Percentiles rank a stretch among this genome's conserved stretches.
phyloP scores from a whole-genome alignment of 2,329 filamentous ascomycete species.

The Fusarium proliferatum region DNA sequence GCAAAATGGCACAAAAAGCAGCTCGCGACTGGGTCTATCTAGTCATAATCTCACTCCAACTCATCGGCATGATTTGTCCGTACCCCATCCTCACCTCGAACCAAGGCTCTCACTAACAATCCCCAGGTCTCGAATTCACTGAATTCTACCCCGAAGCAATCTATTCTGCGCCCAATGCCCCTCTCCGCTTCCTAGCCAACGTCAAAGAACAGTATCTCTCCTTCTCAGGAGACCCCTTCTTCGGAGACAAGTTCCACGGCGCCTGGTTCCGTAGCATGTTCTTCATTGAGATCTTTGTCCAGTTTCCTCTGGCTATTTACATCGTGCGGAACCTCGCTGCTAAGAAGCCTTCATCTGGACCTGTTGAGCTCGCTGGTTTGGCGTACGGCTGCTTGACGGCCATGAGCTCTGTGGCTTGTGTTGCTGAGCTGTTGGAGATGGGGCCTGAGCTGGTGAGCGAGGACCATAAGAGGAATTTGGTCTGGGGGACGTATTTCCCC shows the following conservation, averaged over 20 bases:
- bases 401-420: constrained; percentile 63
- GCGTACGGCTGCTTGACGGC: constrained; percentile 63
- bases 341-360: constrained; percentile 50
- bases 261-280: constrained; percentile 65
- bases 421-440: constrained; percentile 63
- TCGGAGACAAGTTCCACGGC: constrained; percentile 52
- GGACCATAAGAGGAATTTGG: constrained; percentile 58
- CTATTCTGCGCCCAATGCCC: constrained; percentile 54
- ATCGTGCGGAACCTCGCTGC: constrained; percentile 55
- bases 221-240: constrained; percentile 65
- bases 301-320: constrained; percentile 63
- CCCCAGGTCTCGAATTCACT: constrained; percentile 65
- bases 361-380: constrained; percentile 62
- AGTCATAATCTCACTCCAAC: constrained; percentile 48
- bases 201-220: constrained; percentile 60
- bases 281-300: constrained; percentile 61
- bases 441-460: constrained; percentile 57
- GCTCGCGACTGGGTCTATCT: constrained; percentile 52
- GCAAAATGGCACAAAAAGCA: constrained; percentile 42
- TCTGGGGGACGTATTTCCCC: constrained; percentile 62
- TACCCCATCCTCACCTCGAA: background rate
- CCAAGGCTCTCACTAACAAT: constrained; percentile 8
- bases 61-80: constrained; percentile 53
- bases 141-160: constrained; percentile 63
- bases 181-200: constrained; percentile 59